phyloP scores from a whole-genome alignment of 2,329 filamentous ascomycete genomes.

The Botrytis deweyae region DNA sequence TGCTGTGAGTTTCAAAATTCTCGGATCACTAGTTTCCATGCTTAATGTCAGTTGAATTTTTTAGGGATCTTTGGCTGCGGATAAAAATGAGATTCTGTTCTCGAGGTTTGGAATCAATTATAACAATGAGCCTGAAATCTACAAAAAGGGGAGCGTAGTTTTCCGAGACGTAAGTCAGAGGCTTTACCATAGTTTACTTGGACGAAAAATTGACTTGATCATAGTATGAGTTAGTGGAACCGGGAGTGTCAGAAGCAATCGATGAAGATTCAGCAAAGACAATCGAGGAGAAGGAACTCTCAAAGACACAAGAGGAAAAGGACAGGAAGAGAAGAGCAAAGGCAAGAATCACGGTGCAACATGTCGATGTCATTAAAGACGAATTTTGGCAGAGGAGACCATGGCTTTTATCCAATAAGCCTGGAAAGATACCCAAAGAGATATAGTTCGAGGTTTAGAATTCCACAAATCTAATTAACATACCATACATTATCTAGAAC shows the following conservation, averaged over 20 bases:
- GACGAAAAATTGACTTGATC: not conserved
- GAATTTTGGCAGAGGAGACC: slow-evolving; percentile 88
- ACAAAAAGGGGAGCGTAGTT: slow-evolving; percentile 87
- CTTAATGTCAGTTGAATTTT: slow-evolving; percentile 26
- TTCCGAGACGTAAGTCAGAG: slow-evolving; percentile 61
- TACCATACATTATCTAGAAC: slow-evolving; percentile 25
- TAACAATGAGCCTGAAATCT: slow-evolving; percentile 92
- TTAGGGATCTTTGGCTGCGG: slow-evolving; percentile 76
- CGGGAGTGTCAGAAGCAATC: slow-evolving; percentile 43
- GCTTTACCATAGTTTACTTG: not conserved
- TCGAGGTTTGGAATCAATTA: slow-evolving; percentile 90
- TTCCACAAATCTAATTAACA: slow-evolving; percentile 17
- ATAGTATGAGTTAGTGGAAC: slow-evolving; percentile 70
- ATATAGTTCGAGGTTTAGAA: slow-evolving; percentile 28
- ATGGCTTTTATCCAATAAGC: slow-evolving; percentile 77
- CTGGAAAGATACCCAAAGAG: slow-evolving; percentile 67
- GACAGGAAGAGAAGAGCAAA: slow-evolving; percentile 79
- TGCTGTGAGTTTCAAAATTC: slow-evolving; percentile 52
- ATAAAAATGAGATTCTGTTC: slow-evolving; percentile 97
- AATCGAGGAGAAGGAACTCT: slow-evolving; percentile 57
- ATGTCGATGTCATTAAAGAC: slow-evolving; percentile 92
- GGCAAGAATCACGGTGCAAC: slow-evolving; percentile 76
- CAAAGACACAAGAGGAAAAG: slow-evolving; percentile 80
- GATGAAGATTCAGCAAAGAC: slow-evolving; percentile 48
- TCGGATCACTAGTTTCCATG: not conserved